Base-by-base conservation (phyloP, 23 red algal genomes). In the Gracilariopsis chorda region DNA sequence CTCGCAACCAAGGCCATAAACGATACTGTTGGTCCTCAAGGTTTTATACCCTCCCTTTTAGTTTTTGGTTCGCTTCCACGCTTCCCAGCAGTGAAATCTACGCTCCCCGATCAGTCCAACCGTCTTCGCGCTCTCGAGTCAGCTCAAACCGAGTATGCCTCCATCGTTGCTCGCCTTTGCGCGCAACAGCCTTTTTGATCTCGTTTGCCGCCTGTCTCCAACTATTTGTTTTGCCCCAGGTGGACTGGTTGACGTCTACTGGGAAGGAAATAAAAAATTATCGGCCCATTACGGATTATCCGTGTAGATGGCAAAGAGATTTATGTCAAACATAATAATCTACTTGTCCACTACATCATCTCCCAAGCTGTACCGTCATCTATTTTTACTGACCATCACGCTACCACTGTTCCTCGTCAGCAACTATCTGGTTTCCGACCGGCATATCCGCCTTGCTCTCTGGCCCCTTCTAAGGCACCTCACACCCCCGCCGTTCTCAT, bases 1-100 rank as follows among this genome's bases (percentile, higher is more conserved):
- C 44, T 82, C 7, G 51, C 73, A 6, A 20, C 67, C 25, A 80
- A 73, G 39, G 88, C 88, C 40, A 82, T 91, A 51, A 81, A 81
- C 0, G 75, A 81, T 33, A 82, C 28, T 1, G 19, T 79, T 10
- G 72, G 88, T 3, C 47, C 72, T 2, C 35, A 91, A 12, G 53
- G 88, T 28, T 25, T 13, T 1, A 20, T 91, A 23, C 88, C 75
- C 4, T 79, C 58, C 11, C 37, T 51, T 12, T 19, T 68, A 13
- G 60, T 86, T 0, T 86, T 86, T 27, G 1, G 81, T 19, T 48
- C 35, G 20, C 32, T 86, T 30, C 37, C 81, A 3, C 57, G 29
- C 5, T 84, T 84, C 24, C 43, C 42, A 3, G 4, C 12, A 0
- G 0, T 48, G 7, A 60, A 0, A 7, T 25, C 52, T 40, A 0